These are phyloP conservation scores for Capsicum pubescens DNA, from an alignment of 257 asterid genomes.

Conservation along the genomic window DNA sequence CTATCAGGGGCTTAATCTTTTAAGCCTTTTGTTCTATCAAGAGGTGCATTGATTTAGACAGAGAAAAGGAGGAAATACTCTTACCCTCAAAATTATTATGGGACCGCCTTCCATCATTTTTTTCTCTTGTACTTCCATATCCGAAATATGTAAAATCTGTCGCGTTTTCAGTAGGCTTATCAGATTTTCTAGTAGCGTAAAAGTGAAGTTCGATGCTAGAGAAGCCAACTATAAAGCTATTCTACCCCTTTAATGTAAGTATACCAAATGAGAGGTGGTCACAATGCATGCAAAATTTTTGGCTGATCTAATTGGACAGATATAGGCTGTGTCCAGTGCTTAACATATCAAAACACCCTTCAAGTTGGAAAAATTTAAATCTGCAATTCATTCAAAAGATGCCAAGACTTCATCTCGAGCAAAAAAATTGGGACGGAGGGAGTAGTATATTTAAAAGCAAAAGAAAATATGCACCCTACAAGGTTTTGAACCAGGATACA, in stretches of 20 bases:
- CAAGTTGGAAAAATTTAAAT: no score
- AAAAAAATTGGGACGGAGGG: neutral
- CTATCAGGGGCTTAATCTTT: neutral
- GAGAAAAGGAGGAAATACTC: slow-evolving; percentile 4
- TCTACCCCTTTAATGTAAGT: neutral
- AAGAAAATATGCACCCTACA: neutral
- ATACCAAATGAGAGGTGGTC: neutral
- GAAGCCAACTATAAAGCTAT: neutral
- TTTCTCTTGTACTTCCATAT: slow-evolving; percentile 81
- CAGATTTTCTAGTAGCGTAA: neutral
- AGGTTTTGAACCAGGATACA: neutral
- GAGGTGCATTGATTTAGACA: neutral
- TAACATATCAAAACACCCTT: no score
- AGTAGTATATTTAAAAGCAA: no score
- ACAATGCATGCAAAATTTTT: neutral
- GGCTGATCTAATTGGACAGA: neutral
- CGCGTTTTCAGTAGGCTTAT: neutral
- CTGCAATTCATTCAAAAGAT: no score
- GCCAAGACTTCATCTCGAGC: no score
- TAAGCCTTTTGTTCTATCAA: neutral
- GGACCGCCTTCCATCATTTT: slow-evolving; percentile 97
- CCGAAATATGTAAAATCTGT: slow-evolving; percentile 91
- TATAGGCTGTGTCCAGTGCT: neutral
- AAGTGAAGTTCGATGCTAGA: neutral
- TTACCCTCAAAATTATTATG: slow-evolving; percentile 76